Evolutionary conservation across 495 filamentous ascomycete species (phyloP).

Genomic region (Hypoxylon perforatum): DNA sequence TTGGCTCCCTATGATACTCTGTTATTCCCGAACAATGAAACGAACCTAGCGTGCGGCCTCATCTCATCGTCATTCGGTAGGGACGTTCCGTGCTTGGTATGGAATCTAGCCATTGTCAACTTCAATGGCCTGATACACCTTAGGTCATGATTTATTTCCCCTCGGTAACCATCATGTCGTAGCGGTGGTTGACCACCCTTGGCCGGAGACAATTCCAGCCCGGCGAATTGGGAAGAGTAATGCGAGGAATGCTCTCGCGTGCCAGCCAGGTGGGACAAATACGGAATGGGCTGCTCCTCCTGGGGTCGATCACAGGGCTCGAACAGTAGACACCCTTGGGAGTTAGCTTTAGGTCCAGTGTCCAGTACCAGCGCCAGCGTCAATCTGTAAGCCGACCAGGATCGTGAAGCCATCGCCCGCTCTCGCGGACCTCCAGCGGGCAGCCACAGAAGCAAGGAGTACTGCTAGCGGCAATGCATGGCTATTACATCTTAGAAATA

Average conservation of each 20-base stretch:
- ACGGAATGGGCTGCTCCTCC: slow-evolving; percentile 15
- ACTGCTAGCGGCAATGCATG: slow-evolving; percentile 31
- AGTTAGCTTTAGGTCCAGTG: slow-evolving; percentile 8
- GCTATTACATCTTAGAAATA: slow-evolving; percentile 26
- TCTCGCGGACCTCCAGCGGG: slow-evolving; percentile 22
- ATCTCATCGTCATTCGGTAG: slow-evolving; percentile 22
- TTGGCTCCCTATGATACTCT: slow-evolving; percentile 1
- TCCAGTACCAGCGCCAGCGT: slow-evolving; percentile 11
- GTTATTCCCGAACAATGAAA: slow-evolving; percentile 22
- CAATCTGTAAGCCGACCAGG: slow-evolving; percentile 17
- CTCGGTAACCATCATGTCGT: slow-evolving; percentile 11
- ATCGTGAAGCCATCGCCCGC: slow-evolving; percentile 29
- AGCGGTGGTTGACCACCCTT: not conserved
- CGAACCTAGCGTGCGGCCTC: slow-evolving; percentile 15
- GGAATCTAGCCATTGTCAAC: slow-evolving; percentile 18
- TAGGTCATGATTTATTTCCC: slow-evolving; percentile 19
- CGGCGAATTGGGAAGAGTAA: slow-evolving; percentile 28
- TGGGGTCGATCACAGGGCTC: slow-evolving; percentile 21
- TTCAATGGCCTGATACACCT: slow-evolving; percentile 22
- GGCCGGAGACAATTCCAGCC: slow-evolving; percentile 16
- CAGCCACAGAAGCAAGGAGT: slow-evolving; percentile 32
- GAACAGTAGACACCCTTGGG: slow-evolving; percentile 11
- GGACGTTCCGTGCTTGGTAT: slow-evolving; percentile 22
- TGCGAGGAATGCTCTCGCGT: slow-evolving; percentile 24
- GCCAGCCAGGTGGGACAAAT: slow-evolving; percentile 20